phyloP scores from a whole-genome alignment of 306 rosid species.

The Cucumis melo region DNA sequence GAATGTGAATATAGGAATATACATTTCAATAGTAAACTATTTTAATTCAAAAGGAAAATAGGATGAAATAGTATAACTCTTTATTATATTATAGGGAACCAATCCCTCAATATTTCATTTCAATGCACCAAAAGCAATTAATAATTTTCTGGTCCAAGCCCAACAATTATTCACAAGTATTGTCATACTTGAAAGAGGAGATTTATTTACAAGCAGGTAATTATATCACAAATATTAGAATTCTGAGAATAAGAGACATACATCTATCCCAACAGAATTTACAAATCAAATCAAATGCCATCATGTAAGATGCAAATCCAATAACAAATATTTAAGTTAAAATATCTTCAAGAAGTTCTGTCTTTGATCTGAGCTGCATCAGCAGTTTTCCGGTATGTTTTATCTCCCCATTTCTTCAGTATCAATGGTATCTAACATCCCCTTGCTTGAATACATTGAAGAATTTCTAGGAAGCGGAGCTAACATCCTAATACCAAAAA shows the following conservation, averaged over 20 bases:
- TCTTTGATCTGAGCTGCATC: constrained; percentile 17
- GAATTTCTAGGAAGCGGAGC: constrained; percentile 28
- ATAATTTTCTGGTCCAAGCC: not conserved
- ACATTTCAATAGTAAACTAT: too few species aligned
- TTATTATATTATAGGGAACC: too few species aligned
- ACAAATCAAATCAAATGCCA: constrained; percentile 22
- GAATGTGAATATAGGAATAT: too few species aligned
- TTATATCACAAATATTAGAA: constrained; percentile 34
- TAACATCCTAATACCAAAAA: constrained; percentile 19
- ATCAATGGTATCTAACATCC: constrained; percentile 17
- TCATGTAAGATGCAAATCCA: constrained; percentile 1
- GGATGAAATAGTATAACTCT: too few species aligned
- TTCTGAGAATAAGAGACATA: constrained; percentile 1
- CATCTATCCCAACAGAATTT: constrained; percentile 29
- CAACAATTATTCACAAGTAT: not conserved
- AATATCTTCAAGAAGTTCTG: constrained; percentile 8
- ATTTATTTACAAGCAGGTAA: not conserved
- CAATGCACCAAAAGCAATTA: too few species aligned
- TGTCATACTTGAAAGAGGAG: not conserved
- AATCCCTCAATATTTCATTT: too few species aligned
- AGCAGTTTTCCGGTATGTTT: constrained; percentile 6
- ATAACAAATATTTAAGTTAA: constrained; percentile 15
- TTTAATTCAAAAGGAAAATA: too few species aligned
- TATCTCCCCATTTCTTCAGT: constrained; percentile 2
- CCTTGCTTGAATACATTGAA: constrained; percentile 21